Conservation (phyloP, 495 filamentous ascomycete genomes). For the Penicillium goetzii region DNA sequence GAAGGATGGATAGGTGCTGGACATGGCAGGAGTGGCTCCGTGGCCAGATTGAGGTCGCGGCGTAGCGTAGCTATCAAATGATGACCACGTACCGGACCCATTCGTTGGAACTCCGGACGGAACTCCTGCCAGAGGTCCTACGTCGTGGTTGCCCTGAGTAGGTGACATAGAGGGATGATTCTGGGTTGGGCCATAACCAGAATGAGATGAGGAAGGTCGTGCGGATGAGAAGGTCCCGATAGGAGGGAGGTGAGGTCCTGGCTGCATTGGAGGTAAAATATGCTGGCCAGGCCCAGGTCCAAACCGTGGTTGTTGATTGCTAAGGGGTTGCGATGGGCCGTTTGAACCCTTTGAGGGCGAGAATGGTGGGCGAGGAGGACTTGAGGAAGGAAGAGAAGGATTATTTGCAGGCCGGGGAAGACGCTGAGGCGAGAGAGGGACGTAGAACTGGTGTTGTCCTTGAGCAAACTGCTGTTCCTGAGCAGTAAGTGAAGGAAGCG, state of each 20-base stretch:
- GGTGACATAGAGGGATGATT: conserved; percentile 56
- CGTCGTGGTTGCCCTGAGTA: conserved; percentile 52
- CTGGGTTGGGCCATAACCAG: conserved; percentile 44
- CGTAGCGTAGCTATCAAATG: conserved; percentile 42
- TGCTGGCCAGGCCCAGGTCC: conserved; percentile 33
- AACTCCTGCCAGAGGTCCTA: conserved; percentile 51
- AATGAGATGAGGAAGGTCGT: conserved; percentile 53
- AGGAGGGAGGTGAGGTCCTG: conserved; percentile 38
- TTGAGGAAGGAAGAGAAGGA: conserved; percentile 32
- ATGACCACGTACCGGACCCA: conserved; percentile 38
- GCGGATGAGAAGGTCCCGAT: conserved; percentile 40
- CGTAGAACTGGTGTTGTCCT: conserved; percentile 32
- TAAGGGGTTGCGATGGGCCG: conserved; percentile 25
- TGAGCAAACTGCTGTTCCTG: conserved; percentile 14
- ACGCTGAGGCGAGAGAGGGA: conserved; percentile 47
- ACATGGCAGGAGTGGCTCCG: conserved; percentile 28
- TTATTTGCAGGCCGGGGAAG: conserved; percentile 36
- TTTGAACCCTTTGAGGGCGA: conserved; percentile 45
- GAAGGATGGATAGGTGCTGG: conserved; percentile 37
- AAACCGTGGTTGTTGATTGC: conserved; percentile 33
- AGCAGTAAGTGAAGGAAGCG: conserved; percentile 28
- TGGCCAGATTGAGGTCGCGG: conserved; percentile 39
- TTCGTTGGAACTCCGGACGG: conserved; percentile 37
- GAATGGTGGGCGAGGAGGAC: conserved; percentile 42
- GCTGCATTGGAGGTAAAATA: conserved; percentile 38